These are phyloP conservation scores for Candolleomyces eurysporus DNA, from an alignment of 768 basidiomycete species.

Conservation along the genomic window DNA sequence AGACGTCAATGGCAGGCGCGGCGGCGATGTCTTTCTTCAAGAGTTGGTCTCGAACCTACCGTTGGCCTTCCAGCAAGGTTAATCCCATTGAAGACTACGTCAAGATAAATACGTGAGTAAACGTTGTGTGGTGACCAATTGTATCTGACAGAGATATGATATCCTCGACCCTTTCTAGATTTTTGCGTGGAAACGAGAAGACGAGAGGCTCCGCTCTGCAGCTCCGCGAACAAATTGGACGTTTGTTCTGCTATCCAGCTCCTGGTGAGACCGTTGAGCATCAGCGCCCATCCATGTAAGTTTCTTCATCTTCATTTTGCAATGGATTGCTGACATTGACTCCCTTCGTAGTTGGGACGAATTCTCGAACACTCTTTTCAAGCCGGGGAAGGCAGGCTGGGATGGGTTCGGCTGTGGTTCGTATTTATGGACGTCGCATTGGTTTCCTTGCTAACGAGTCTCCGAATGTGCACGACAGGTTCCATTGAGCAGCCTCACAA, in stretches of 20 bases:
- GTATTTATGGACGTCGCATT: background rate
- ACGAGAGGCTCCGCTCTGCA: background rate
- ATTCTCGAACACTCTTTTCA: background rate
- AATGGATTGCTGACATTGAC: background rate
- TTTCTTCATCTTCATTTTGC: background rate
- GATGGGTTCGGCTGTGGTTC: background rate
- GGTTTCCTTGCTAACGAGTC: background rate
- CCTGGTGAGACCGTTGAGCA: background rate
- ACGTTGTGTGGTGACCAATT: background rate
- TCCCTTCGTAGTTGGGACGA: background rate
- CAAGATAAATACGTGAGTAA: background rate
- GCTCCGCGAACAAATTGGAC: background rate
- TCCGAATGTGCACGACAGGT: background rate
- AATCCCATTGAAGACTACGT: background rate
- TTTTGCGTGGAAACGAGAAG: background rate
- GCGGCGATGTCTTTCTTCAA: background rate
- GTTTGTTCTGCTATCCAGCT: background rate
- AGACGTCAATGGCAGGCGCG: background rate
- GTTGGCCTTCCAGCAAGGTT: background rate
- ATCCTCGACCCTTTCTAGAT: background rate
- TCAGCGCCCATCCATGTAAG: background rate
- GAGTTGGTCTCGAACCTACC: background rate
- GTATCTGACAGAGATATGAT: background rate
- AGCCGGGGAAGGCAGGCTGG: background rate
- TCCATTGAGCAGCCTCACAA: background rate